These are phyloP conservation scores for Pichia sp. DNA, from an alignment of 1,139 yeast species.

Conservation along the genomic window DNA sequence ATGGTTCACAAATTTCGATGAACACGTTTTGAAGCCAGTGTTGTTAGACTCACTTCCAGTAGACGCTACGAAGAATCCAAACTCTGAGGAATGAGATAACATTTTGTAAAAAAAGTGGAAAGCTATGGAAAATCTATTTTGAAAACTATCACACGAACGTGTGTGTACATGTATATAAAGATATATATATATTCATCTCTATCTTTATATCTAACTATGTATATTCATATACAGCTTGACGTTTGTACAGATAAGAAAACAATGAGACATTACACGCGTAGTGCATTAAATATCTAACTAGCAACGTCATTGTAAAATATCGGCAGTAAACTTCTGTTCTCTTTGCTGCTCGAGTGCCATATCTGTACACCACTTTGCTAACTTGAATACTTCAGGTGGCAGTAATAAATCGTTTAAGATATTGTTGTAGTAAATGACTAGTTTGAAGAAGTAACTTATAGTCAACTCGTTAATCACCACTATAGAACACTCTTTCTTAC, in stretches of 20 bases:
- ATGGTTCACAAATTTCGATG: conserved; percentile 94
- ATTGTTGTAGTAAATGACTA: conserved; percentile 59
- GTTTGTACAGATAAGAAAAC: not conserved
- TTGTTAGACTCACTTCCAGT: conserved; percentile 54
- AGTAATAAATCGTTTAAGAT: conserved; percentile 60
- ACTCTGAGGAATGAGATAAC: not conserved
- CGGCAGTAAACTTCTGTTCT: conserved; percentile 19
- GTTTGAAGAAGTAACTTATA: conserved; percentile 57
- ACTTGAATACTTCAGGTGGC: conserved; percentile 56
- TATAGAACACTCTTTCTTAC: conserved; percentile 39
- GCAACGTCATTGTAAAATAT: conserved; percentile 6
- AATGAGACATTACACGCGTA: not conserved
- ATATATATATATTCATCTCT: not conserved
- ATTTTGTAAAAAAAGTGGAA: not conserved
- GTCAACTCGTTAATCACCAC: conserved; percentile 58
- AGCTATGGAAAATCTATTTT: not conserved
- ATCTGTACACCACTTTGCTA: conserved; percentile 71
- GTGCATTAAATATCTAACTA: not conserved
- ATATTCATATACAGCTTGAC: not conserved
- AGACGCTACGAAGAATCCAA: conserved; percentile 1
- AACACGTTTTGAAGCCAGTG: conserved; percentile 93
- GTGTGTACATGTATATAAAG: not conserved
- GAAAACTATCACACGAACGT: not conserved
- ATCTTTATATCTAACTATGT: not conserved
- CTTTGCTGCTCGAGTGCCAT: conserved; percentile 52